phyloP scores from a whole-genome alignment of 768 basidiomycete genomes.

The Mycena indigotica region DNA sequence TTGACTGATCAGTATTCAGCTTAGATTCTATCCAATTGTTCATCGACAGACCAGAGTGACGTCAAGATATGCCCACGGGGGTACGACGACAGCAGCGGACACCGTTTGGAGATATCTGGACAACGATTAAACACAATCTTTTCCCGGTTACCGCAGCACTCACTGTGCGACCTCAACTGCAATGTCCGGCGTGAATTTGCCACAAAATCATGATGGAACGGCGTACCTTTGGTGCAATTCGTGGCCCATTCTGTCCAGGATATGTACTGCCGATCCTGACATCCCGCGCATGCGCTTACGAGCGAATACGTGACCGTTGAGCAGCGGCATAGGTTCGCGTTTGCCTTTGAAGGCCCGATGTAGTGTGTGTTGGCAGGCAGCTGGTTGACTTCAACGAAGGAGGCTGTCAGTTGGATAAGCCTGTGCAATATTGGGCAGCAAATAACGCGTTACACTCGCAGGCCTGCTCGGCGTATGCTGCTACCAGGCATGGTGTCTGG shows the following conservation, averaged over 20 bases:
- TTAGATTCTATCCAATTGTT: background rate
- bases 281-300: conserved; percentile 60
- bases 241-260: conserved; percentile 42
- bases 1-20: conserved; percentile 1
- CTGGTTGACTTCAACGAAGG: conserved; percentile 34
- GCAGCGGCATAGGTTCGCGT: conserved; percentile 51
- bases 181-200: background rate
- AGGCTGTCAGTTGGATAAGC: conserved; percentile 35
- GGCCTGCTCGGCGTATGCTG: conserved; percentile 48
- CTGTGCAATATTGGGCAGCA: conserved; percentile 3
- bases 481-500: conserved; percentile 55
- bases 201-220: background rate
- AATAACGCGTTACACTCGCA: conserved; percentile 41
- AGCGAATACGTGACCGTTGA: conserved; percentile 60
- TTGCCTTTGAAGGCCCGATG: conserved; percentile 36
- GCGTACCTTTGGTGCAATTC: conserved; percentile 32
- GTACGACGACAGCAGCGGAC: conserved; percentile 47
- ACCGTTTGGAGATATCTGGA: conserved; percentile 48
- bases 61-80: conserved; percentile 60
- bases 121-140: background rate
- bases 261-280: conserved; percentile 49
- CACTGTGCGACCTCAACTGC: conserved; percentile 37
- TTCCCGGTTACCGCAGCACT: conserved; percentile 10
- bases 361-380: conserved; percentile 46
- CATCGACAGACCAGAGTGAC: conserved; percentile 39